A percentile compares a stretch with the other conserved stretches of the same genome.
phyloP scores from a whole-genome alignment of 192 early-diverging fungal genomes.

The Coemansia pectinata region DNA sequence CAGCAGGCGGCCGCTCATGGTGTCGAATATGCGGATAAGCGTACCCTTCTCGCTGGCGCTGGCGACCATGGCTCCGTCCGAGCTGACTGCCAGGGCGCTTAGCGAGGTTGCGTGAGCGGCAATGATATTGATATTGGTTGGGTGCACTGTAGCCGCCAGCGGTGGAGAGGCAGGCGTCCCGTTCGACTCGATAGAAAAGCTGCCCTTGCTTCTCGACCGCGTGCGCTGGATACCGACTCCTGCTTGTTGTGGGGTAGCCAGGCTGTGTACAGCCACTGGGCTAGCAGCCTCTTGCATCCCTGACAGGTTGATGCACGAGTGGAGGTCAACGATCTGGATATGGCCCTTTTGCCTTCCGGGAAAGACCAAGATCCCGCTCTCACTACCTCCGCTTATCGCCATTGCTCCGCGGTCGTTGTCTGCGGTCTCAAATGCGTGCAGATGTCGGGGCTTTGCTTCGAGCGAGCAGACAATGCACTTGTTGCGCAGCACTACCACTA shows the following conservation, averaged over 20 bases:
- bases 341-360: constrained; percentile 82
- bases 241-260: neutral
- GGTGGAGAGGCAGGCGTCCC: constrained; percentile 33
- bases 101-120: constrained; percentile 79
- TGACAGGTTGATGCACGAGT: constrained; percentile 51
- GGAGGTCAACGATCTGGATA: constrained; percentile 81
- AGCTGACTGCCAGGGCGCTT: constrained; percentile 75
- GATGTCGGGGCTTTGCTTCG: constrained; percentile 63
- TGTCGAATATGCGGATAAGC: constrained; percentile 86
- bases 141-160: constrained; percentile 32
- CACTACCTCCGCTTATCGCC: constrained; percentile 65
- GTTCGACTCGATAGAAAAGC: constrained; percentile 35
- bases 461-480: constrained; percentile 83
- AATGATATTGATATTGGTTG: constrained; percentile 74
- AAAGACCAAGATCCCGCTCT: constrained; percentile 78
- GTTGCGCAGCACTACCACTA: constrained; percentile 74
- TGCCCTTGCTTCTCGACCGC: constrained; percentile 42
- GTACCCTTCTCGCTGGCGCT: constrained; percentile 90
- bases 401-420: constrained; percentile 76
- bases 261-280: neutral
- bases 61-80: constrained; percentile 77
- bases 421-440: constrained; percentile 81
- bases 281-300: constrained; percentile 9
- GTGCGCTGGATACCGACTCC: constrained; percentile 22
- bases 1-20: constrained; percentile 66